Evolutionary conservation across 768 basidiomycete genomes (phyloP).

Genomic region (Boletus vinaceobasis): DNA sequence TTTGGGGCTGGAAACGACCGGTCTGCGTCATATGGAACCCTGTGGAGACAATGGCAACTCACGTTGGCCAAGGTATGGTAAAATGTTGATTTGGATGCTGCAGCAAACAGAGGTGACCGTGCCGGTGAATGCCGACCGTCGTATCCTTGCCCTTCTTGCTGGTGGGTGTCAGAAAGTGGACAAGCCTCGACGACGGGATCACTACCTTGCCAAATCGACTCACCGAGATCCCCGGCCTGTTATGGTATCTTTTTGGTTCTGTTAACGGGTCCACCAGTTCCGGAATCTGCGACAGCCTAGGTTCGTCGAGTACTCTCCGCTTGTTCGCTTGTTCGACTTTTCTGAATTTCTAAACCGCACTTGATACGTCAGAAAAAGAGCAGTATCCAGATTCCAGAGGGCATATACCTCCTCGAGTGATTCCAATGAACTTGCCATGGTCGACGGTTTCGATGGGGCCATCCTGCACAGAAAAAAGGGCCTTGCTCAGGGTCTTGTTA

Average conservation of each 20-base stretch:
- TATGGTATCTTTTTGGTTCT: conserved; percentile 31
- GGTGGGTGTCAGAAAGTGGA: conserved; percentile 2
- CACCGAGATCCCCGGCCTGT: conserved; percentile 54
- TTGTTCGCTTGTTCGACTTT: conserved; percentile 57
- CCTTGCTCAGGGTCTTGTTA: not conserved
- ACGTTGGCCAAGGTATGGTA: conserved; percentile 46
- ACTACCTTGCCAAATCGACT: conserved; percentile 60
- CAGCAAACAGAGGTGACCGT: conserved; percentile 36
- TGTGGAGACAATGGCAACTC: conserved; percentile 11
- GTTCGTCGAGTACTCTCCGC: conserved; percentile 41
- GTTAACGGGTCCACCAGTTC: conserved; percentile 20
- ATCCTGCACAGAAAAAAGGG: not conserved
- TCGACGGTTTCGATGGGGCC: not conserved
- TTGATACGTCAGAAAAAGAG: not conserved
- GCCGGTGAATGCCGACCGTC: conserved; percentile 16
- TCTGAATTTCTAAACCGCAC: conserved; percentile 47
- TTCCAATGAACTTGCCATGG: conserved; percentile 25
- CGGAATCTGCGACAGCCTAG: conserved; percentile 5
- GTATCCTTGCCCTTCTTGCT: conserved; percentile 23
- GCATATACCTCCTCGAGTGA: conserved; percentile 29
- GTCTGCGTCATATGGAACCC: conserved; percentile 9
- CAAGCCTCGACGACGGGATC: not conserved
- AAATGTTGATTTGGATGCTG: conserved; percentile 46
- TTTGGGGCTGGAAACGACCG: conserved; percentile 37
- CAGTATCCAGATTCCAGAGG: not conserved